Evolutionary conservation across 2,329 filamentous ascomycete genomes (phyloP), one percentile per base, ranked within the genome.

Genomic region (Coniochaeta prunicola): DNA sequence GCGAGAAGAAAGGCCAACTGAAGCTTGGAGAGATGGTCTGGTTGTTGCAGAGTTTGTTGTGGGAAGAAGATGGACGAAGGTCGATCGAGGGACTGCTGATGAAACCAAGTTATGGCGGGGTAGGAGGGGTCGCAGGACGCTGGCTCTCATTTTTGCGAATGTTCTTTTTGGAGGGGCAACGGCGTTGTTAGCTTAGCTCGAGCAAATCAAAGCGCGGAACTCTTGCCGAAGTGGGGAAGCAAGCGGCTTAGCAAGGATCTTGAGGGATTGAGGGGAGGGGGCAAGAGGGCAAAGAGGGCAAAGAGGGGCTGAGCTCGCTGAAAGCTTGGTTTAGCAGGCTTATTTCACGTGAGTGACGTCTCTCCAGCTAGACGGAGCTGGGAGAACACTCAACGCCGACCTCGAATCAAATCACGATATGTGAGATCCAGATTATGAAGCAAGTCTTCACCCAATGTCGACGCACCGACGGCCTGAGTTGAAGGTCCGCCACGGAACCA

Each of bases 81-180:
- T 70, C 64, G 69, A 64, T 64, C 68, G 69, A 69, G 70, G 64
- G 66, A 69, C 66, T 65, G 70, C 61, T 62, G 66, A 69, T 63
- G 64, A 66, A 67, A 62, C 61, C 55, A 64, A 65, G 64, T 64
- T 65, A 58, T 68, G 70, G 71, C 70, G 71, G 71, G 70, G 69
- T 70, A 73, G 68, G 70, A 74, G 72, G 71, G 71, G 71, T 72
- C 71, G 71, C 64, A 73, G 69, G 63, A 74, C 60, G 59, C 61
- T 65, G 62, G 66, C 55, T 60, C 63, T 61, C 62, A 68, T 61
- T 69, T 68, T 68, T 66, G 61, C 60, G 45, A 50, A n/a, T n/a
- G n/a, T n/a, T n/a, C n/a, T 60, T 58, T 62, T 57, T 66, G 61
- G 57, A 58, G 57, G 62, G 59, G 56, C 61, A 63, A 63, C 63